These are phyloP conservation scores for Aureoboletus auriporus DNA, from an alignment of 768 basidiomycete species.

Conservation along the genomic window DNA sequence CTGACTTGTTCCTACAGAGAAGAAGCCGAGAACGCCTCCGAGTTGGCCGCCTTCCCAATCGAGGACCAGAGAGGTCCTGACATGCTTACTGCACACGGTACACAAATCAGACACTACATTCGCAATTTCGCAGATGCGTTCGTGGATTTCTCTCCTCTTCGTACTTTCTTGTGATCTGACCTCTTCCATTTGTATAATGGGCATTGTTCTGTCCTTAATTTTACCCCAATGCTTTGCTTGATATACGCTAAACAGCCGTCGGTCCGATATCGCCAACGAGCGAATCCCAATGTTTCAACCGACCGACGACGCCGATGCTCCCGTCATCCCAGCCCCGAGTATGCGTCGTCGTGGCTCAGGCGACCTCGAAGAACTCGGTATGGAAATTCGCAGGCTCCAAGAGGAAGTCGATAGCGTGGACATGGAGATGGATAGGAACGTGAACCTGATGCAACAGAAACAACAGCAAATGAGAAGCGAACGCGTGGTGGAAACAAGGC, in stretches of 20 bases:
- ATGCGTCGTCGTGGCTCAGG: conserved; percentile 48
- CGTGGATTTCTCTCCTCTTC: conserved; percentile 26
- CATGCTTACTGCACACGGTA: conserved; percentile 59
- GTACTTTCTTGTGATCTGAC: background rate
- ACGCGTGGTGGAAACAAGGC: conserved; percentile 56
- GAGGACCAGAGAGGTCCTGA: conserved; percentile 44
- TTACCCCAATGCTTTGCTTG: background rate
- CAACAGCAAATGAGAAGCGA: conserved; percentile 36
- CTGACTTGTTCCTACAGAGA: conserved; percentile 41
- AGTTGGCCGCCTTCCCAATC: conserved; percentile 42
- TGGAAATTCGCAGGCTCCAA: conserved; percentile 65
- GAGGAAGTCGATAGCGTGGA: conserved; percentile 42
- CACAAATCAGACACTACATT: conserved; percentile 57
- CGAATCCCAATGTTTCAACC: conserved; percentile 59
- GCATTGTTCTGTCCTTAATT: background rate
- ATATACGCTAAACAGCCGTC: conserved; percentile 43
- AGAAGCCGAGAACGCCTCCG: conserved; percentile 75
- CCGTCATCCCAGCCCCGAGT: conserved; percentile 57
- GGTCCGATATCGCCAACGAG: conserved; percentile 70
- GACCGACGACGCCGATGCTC: conserved; percentile 26
- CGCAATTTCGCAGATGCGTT: conserved; percentile 75
- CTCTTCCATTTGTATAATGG: background rate
- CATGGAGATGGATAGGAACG: background rate
- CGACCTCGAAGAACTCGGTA: conserved; percentile 43
- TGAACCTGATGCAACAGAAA: background rate